Base-by-base conservation (phyloP, 805 yeast genomes). In the Ogataea pignaliae region DNA sequence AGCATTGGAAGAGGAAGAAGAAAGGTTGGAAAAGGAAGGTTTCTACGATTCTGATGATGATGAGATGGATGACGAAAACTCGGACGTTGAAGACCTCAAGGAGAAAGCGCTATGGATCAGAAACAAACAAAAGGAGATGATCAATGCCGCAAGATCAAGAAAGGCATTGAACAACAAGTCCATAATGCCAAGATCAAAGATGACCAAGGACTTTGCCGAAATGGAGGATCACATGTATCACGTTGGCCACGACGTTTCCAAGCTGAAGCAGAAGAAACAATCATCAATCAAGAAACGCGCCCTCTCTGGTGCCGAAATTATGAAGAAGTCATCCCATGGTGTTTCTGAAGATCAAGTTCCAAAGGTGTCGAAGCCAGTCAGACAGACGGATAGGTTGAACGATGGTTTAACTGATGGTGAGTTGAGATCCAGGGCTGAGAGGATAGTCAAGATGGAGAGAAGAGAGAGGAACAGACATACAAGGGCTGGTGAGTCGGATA, bases 1-100 rank as follows among this genome's bases (percentile, higher is more conserved):
- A 69, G 96, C 96, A 14, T 74, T 93, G 52, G 99, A 93, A 71
- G 97, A 86, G 51, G 99, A 93, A 70, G 99, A 93, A 71, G 98
- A 91, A 68, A 78, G 83, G 64, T 79, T 93, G 57, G 96, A 91
- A 69, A 69, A 76, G 39, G 96, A 90, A 70, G 99, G 99, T 29
- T 93, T 93, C 73, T 93, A 93, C 67, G 95, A 88, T 56, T 83
- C 95, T 30, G 97, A 90, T 60, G 78, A 79, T 42, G 81, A 77
- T 42, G 70, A 74, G 41, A 86, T 78, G 54, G 81, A 75, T 46
- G 74, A 71, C 45, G 70, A 68, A 18, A 72, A 69, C 34, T 86
- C 81, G 46, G 89, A 82, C 54, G 45, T 71, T 34, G 82, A 76
- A 44, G 88, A 83, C 42, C 75, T 93, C 41, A 78, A 75, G 54